Evolutionary conservation across 192 early-diverging fungal genomes (phyloP).

Genomic region (Backusella morwellensis): DNA sequence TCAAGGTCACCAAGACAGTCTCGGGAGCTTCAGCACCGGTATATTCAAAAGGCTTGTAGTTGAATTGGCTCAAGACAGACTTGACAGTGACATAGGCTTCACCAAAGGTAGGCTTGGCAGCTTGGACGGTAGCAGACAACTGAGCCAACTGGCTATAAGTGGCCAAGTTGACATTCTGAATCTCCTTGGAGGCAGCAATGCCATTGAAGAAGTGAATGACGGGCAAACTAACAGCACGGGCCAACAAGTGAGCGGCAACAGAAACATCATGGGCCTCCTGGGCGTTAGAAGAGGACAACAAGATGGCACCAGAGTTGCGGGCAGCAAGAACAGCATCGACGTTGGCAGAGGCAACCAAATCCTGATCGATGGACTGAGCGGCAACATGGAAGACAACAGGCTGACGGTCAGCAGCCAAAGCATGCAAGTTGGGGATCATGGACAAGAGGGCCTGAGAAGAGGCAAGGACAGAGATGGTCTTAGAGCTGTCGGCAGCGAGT

Average conservation of each 20-base stretch:
- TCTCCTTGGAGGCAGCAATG: slow-evolving; percentile 52
- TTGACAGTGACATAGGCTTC: slow-evolving; percentile 39
- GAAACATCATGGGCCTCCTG: slow-evolving; percentile 93
- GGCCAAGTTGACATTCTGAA: slow-evolving; percentile 50
- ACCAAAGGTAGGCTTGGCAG: background rate
- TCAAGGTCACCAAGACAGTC: slow-evolving; percentile 78
- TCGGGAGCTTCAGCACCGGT: slow-evolving; percentile 67
- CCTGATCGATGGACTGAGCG: slow-evolving; percentile 61
- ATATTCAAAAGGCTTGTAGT: slow-evolving; percentile 84
- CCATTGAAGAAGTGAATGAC: slow-evolving; percentile 86
- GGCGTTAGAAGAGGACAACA: slow-evolving; percentile 71
- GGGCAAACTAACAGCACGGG: slow-evolving; percentile 57
- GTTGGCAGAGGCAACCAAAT: slow-evolving; percentile 57
- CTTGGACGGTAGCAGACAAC: slow-evolving; percentile 32
- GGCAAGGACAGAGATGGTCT: slow-evolving; percentile 54
- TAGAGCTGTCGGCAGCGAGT: slow-evolving; percentile 43
- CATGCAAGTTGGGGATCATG: slow-evolving; percentile 83
- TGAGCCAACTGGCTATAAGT: slow-evolving; percentile 46
- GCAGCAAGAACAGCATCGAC: slow-evolving; percentile 74
- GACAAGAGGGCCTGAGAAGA: slow-evolving; percentile 73
- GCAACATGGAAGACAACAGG: slow-evolving; percentile 85
- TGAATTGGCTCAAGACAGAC: slow-evolving; percentile 38
- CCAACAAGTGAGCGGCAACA: slow-evolving; percentile 78
- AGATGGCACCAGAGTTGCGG: slow-evolving; percentile 73
- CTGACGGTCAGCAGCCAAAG: slow-evolving; percentile 56